Conservation (phyloP, 208 protist species). For the Crithidia fasciculata region DNA sequence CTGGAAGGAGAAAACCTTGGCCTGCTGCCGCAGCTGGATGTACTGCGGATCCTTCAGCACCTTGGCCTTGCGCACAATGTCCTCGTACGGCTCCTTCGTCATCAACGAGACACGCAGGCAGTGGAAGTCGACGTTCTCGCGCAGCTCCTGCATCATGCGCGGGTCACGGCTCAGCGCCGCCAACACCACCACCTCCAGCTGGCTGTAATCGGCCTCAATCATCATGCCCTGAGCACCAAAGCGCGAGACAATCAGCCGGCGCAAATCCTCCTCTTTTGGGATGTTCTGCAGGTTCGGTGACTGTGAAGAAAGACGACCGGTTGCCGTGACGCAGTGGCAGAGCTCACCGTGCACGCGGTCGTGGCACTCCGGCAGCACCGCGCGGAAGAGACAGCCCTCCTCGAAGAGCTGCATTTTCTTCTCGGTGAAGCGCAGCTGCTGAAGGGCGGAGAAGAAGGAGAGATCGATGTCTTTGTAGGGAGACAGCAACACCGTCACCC, state of each 20-base stretch:
- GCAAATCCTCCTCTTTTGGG: conserved; percentile 84
- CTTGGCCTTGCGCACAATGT: conserved; percentile 86
- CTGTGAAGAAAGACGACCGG: conserved; percentile 88
- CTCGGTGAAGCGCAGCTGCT: conserved; percentile 90
- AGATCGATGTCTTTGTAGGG: conserved; percentile 84
- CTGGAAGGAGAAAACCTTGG: conserved; percentile 93
- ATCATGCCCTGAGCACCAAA: conserved; percentile 84
- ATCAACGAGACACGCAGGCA: conserved; percentile 89
- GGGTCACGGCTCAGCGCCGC: conserved; percentile 87
- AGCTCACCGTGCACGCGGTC: conserved; percentile 89
- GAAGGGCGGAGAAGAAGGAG: conserved; percentile 88
- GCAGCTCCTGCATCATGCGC: conserved; percentile 88
- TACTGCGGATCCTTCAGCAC: conserved; percentile 83
- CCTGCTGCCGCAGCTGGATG: conserved; percentile 91
- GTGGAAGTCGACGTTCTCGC: conserved; percentile 90
- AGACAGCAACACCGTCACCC: conserved; percentile 83
- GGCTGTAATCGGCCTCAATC: conserved; percentile 92
- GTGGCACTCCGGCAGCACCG: conserved; percentile 84
- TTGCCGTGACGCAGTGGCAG: conserved; percentile 89
- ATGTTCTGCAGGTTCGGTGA: conserved; percentile 92
- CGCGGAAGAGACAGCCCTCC: conserved; percentile 87
- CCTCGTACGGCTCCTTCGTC: conserved; percentile 91
- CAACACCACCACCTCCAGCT: conserved; percentile 91
- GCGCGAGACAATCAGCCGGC: conserved; percentile 81
- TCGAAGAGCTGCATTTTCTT: conserved; percentile 93